Evolutionary conservation across 2,329 filamentous ascomycete species (phyloP).

Genomic region (Xylariaceae sp.): DNA sequence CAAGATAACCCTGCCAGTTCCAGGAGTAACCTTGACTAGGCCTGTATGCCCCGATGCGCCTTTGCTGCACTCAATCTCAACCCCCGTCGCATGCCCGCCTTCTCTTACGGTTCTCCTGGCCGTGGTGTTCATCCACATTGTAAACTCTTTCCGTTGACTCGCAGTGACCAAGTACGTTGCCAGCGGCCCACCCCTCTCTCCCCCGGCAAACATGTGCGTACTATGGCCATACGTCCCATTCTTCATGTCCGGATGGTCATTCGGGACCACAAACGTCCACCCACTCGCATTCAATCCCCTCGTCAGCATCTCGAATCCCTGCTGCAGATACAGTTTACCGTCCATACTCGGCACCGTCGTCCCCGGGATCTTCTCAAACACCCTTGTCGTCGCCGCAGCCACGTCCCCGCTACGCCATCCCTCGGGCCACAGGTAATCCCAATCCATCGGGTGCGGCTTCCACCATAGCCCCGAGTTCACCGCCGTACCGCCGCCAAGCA

Average conservation of each 20-base stretch:
- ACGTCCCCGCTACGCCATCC: slow-evolving; percentile 67
- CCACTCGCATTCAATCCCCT: slow-evolving; percentile 54
- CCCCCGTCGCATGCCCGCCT: slow-evolving; percentile 58
- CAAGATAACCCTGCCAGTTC: slow-evolving; percentile 61
- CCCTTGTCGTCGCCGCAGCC: slow-evolving; percentile 50
- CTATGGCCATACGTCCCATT: slow-evolving; percentile 59
- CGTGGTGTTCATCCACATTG: slow-evolving; percentile 60
- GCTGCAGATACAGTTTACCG: slow-evolving; percentile 59
- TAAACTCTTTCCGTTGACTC: slow-evolving; percentile 56
- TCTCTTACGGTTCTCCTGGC: slow-evolving; percentile 59
- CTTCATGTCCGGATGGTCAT: slow-evolving; percentile 56
- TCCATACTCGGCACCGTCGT: slow-evolving; percentile 62
- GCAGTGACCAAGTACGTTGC: slow-evolving; percentile 65
- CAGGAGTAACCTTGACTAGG: slow-evolving; percentile 52
- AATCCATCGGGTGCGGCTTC: slow-evolving; percentile 60
- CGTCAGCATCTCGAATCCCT: slow-evolving; percentile 60
- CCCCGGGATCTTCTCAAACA: slow-evolving; percentile 66
- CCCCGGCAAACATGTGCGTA: slow-evolving; percentile 61
- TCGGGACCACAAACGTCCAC: slow-evolving; percentile 59
- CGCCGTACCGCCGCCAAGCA: slow-evolving; percentile 61
- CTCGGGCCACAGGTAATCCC: slow-evolving; percentile 65
- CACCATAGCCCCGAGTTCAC: slow-evolving; percentile 66
- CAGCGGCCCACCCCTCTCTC: slow-evolving; percentile 64
- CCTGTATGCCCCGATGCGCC: slow-evolving; percentile 48
- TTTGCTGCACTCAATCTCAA: slow-evolving; percentile 55